These are phyloP conservation scores for Canavalia gladiata DNA, from an alignment of 306 rosid genomes.

Conservation along the genomic window DNA sequence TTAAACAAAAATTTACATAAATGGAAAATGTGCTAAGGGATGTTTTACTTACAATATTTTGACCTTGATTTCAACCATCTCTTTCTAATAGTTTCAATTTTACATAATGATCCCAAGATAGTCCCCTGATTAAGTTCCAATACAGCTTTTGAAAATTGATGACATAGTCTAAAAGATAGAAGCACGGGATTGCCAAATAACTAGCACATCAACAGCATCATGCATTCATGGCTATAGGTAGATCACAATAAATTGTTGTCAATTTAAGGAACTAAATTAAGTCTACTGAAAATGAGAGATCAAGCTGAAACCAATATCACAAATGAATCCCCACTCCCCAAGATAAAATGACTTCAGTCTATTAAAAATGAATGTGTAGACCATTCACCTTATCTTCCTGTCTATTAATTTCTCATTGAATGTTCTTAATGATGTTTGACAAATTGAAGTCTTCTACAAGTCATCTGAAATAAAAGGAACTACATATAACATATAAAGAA, in stretches of 20 bases:
- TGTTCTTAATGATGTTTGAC: background rate
- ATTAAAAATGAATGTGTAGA: background rate
- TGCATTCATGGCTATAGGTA: background rate
- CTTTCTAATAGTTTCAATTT: background rate
- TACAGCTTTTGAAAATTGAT: background rate
- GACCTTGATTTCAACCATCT: background rate
- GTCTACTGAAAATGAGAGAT: background rate
- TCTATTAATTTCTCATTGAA: background rate
- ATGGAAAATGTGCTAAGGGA: background rate
- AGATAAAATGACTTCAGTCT: background rate
- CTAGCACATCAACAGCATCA: background rate
- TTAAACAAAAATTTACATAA: background rate
- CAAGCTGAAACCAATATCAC: background rate
- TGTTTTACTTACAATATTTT: background rate
- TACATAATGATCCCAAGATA: background rate
- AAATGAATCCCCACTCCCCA: background rate
- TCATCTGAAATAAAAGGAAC: background rate
- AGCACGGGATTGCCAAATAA: background rate
- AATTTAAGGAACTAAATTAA: background rate
- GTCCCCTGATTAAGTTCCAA: background rate
- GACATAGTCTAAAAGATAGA: background rate
- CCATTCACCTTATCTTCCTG: background rate
- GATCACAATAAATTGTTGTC: background rate
- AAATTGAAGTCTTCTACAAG: background rate
- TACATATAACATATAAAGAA: background rate